Evolutionary conservation across 2,329 filamentous ascomycete species (phyloP).

Genomic region (Colletotrichum sp.): DNA sequence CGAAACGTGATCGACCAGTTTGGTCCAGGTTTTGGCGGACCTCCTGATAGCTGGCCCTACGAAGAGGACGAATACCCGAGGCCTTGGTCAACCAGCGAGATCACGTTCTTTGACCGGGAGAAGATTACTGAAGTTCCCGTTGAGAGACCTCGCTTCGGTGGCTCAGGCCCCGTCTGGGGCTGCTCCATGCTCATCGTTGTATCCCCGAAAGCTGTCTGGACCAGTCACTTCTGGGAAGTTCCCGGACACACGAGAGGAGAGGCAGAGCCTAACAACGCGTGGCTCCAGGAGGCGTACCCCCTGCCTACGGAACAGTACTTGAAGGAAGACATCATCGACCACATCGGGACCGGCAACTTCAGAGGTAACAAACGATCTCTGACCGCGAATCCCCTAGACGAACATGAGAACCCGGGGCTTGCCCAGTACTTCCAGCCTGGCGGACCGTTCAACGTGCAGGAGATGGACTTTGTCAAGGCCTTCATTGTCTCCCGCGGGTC

Average conservation of each 20-base stretch:
- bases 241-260: background rate
- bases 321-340: background rate
- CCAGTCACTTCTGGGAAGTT: conserved; percentile 21
- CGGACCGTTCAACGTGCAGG: background rate
- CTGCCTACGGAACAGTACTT: background rate
- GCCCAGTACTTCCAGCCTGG: background rate
- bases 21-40: background rate
- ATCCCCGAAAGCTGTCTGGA: conserved; percentile 15
- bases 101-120: background rate
- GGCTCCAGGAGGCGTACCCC: background rate
- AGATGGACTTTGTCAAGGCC: conserved; percentile 4
- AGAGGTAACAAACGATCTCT: background rate
- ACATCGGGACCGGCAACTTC: background rate
- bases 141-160: conserved; percentile 6
- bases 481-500: conserved; percentile 2
- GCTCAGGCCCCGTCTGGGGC: conserved; percentile 20
- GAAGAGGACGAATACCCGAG: background rate
- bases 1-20: background rate
- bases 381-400: background rate
- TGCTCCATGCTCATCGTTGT: conserved; percentile 14
- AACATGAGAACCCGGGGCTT: conserved; percentile 1
- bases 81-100: background rate
- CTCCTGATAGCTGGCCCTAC: background rate
- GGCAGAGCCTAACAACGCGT: background rate
- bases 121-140: background rate